Percentiles rank a stretch among this genome's conserved stretches.
These are phyloP conservation scores for Exophiala mesophila DNA, from an alignment of 2,329 filamentous ascomycete genomes.

Conservation along the genomic window DNA sequence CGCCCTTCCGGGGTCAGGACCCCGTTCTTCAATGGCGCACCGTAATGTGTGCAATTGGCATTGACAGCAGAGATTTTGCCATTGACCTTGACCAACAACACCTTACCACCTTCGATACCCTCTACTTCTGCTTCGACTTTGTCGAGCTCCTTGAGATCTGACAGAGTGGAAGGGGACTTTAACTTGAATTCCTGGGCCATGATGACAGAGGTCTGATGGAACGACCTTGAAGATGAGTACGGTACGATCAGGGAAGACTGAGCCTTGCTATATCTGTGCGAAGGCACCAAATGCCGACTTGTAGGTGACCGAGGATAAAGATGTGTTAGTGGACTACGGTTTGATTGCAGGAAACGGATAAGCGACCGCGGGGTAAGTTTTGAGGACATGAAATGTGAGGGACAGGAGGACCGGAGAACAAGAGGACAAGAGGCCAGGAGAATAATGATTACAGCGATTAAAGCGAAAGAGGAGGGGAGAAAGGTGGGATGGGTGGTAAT, in stretches of 20 bases:
- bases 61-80: slow-evolving; percentile 75
- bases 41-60: slow-evolving; percentile 84
- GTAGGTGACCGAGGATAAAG: background rate
- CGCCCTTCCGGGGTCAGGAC: slow-evolving; percentile 76
- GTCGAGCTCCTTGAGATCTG: slow-evolving; percentile 69
- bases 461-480: too few species aligned
- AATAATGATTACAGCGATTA: too few species aligned
- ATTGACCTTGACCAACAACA: slow-evolving; percentile 75
- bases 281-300: background rate
- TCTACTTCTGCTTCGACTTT: slow-evolving; percentile 90
- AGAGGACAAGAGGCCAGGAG: too few species aligned
- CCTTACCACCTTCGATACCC: slow-evolving; percentile 77
- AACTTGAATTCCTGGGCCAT: slow-evolving; percentile 28
- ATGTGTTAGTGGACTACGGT: background rate
- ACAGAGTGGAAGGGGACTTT: slow-evolving; percentile 39
- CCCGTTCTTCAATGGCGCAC: slow-evolving; percentile 81
- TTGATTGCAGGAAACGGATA: slow-evolving; percentile 3
- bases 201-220: slow-evolving; percentile 8
- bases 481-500: too few species aligned
- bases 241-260: too few species aligned
- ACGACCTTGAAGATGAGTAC: slow-evolving; percentile 1
- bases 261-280: too few species aligned
- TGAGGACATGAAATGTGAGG: too few species aligned
- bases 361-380: too few species aligned
- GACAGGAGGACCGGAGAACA: too few species aligned